Percentiles rank a stretch among this genome's conserved stretches.
Conservation (phyloP, 305 asterid species). For the Solanum hybrid region DNA sequence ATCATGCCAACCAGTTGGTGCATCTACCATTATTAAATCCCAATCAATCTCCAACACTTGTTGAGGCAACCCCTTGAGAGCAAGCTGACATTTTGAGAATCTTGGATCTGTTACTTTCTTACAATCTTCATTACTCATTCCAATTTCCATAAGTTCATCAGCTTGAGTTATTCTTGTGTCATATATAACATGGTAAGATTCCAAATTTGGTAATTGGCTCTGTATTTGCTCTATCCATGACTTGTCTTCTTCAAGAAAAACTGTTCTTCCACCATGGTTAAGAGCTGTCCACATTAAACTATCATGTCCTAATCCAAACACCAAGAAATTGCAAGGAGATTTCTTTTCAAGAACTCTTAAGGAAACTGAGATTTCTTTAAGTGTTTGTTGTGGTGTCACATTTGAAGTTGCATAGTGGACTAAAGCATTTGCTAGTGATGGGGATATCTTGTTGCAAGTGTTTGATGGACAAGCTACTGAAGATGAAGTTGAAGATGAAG, state of each 20-base stretch:
- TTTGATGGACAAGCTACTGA: slow-evolving; percentile 3
- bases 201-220: slow-evolving; percentile 23
- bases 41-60: slow-evolving; percentile 37
- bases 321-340: slow-evolving; percentile 43
- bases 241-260: slow-evolving; percentile 36
- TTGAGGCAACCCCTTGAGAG: slow-evolving; percentile 25
- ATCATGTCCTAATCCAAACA: slow-evolving; percentile 43
- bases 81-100: slow-evolving; percentile 28
- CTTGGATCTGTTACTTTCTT: slow-evolving; percentile 34
- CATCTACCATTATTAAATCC: slow-evolving; percentile 58
- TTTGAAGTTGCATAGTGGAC: slow-evolving; percentile 34
- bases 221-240: slow-evolving; percentile 23
- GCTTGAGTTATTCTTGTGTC: slow-evolving; percentile 33
- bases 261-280: slow-evolving; percentile 39
- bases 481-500: neutral
- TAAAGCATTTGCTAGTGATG: slow-evolving; percentile 30
- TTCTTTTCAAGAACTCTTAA: slow-evolving; percentile 26
- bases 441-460: slow-evolving; percentile 33
- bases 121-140: slow-evolving; percentile 18
- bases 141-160: slow-evolving; percentile 20
- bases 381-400: slow-evolving; percentile 31
- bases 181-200: slow-evolving; percentile 29
- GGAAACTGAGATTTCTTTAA: slow-evolving; percentile 33
- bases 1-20: slow-evolving; percentile 29
- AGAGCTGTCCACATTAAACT: slow-evolving; percentile 47